A percentile compares a stretch with the other conserved stretches of the same genome.
These are phyloP conservation scores for Neonectria neomacrospora DNA, from an alignment of 2,329 filamentous ascomycete genomes.

Conservation along the genomic window DNA sequence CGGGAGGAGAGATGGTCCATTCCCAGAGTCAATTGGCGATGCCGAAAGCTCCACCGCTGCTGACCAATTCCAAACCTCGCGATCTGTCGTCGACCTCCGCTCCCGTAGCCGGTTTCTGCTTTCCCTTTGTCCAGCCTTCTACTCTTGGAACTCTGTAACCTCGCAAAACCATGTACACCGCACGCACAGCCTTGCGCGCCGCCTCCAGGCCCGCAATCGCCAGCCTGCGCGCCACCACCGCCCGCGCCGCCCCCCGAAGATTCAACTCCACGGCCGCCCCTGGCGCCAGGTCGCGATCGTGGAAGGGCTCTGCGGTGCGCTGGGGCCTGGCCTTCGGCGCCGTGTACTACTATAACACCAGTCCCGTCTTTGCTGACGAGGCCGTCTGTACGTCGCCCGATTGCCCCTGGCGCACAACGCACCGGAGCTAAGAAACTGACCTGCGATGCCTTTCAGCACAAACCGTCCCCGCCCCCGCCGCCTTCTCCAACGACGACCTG, in stretches of 20 bases:
- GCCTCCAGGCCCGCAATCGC: constrained; percentile 58
- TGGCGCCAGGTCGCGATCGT: constrained; percentile 76
- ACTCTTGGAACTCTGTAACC: neutral
- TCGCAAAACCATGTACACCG: constrained; percentile 60
- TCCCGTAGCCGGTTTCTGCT: neutral
- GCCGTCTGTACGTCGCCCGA: constrained; percentile 69
- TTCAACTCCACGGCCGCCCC: constrained; percentile 64
- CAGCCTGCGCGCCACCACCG: constrained; percentile 53
- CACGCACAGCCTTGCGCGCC: constrained; percentile 61
- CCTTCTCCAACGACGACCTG: constrained; percentile 67
- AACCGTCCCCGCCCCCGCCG: constrained; percentile 55
- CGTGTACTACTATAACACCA: constrained; percentile 96
- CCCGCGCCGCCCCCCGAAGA: constrained; percentile 57
- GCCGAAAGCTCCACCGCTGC: constrained; percentile 28
- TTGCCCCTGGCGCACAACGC: neutral
- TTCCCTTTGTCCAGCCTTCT: constrained; percentile 14
- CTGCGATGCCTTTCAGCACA: constrained; percentile 35
- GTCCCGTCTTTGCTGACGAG: constrained; percentile 86
- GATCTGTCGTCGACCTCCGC: constrained; percentile 8
- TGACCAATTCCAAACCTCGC: constrained; percentile 30
- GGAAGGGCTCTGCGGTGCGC: constrained; percentile 80
- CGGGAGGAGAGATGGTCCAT: constrained; percentile 25
- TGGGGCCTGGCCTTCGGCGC: constrained; percentile 80
- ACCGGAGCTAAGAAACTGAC: constrained; percentile 18
- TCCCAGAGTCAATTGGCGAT: constrained; percentile 23